Base-by-base conservation (phyloP, 805 yeast species). In the Saccharomyces jurei region DNA sequence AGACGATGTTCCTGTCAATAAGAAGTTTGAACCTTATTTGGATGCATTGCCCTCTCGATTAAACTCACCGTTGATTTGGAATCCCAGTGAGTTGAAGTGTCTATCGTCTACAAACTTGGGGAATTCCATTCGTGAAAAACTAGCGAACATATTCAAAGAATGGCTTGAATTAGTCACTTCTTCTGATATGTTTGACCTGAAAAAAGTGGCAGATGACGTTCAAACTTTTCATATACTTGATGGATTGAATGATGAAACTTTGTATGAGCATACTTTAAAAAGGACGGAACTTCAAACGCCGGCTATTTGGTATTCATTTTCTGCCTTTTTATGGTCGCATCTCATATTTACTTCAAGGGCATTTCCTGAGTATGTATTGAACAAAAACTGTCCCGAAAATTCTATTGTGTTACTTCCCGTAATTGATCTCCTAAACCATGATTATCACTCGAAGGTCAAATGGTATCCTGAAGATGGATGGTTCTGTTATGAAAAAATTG, bases 391-490 rank as follows among this genome's bases (percentile, higher is more conserved):
- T 49, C 62, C 69, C 11, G 63, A 62, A 25, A 69, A 67, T 3
- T 77, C 76, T 50, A 85, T 88, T 8, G 83, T 91, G 77, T 73
- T 91, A 10, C 66, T 89, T 21, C 97, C 97, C 0, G 64, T 91
- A 9, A 72, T 90, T 4, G 97, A 90, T 65, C 70, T 89, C 27
- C 67, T 90, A 53, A 90, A 91, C 63, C 97, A 90, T 70, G 71
- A 77, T 57, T 82, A 86, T 4, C 64, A 65, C 25, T 74, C 86
- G 0, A 78, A 80, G 52, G 89, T 87, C 0, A 72, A 80, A n/a
- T 90, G 97, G 97, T 63, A 61, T 2, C 67, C 65, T 48, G 52
- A 49, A 2, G 54, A 56, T 2, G 56, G 56, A 2, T 57, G 96
- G 88, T 6, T 91, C 85, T 68, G 78, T 79, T 52, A 60, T 58